A percentile compares a stretch with the other conserved stretches of the same genome.
These are phyloP conservation scores for Laburnicola sp. DNA, from an alignment of 2,329 filamentous ascomycete genomes.

Conservation along the genomic window DNA sequence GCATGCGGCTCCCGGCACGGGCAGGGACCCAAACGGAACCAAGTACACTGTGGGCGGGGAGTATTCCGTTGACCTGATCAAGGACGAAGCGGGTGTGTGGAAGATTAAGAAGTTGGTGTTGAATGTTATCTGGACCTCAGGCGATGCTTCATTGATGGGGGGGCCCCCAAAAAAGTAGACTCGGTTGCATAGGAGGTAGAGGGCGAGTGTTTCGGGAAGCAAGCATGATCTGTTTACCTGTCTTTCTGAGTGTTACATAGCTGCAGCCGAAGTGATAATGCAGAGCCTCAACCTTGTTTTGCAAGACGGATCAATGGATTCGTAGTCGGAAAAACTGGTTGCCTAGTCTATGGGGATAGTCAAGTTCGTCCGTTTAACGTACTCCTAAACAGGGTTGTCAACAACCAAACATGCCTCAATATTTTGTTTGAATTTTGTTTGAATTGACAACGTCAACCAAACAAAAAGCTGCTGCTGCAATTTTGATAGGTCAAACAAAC, in stretches of 20 bases:
- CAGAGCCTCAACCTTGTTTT: constrained; percentile 12
- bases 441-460: too few relatives aligned
- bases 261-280: constrained; percentile 10
- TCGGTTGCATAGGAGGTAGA: constrained; percentile 11
- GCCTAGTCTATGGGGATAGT: constrained; percentile 9
- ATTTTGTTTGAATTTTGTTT: too few relatives aligned
- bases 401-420: too few relatives aligned
- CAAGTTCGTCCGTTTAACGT: constrained; percentile 9
- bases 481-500: too few relatives aligned
- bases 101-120: constrained; percentile 11
- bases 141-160: constrained; percentile 10
- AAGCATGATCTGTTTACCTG: constrained; percentile 12
- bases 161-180: constrained; percentile 9
- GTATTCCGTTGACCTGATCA: constrained; percentile 11
- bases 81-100: constrained; percentile 8
- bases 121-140: constrained; percentile 11
- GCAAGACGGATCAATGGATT: constrained; percentile 12
- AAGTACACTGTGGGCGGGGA: constrained; percentile 11
- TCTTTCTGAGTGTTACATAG: constrained; percentile 9
- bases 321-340: constrained; percentile 7
- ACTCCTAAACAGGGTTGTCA: too few relatives aligned
- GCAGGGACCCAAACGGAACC: constrained; percentile 8
- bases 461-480: too few relatives aligned
- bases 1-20: constrained; percentile 6
- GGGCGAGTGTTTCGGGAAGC: constrained; percentile 12